A percentile compares a stretch with the other conserved stretches of the same genome.
Evolutionary conservation across 176 grass and related monocot genomes (phyloP).

Genomic region (Musa itinerans): DNA sequence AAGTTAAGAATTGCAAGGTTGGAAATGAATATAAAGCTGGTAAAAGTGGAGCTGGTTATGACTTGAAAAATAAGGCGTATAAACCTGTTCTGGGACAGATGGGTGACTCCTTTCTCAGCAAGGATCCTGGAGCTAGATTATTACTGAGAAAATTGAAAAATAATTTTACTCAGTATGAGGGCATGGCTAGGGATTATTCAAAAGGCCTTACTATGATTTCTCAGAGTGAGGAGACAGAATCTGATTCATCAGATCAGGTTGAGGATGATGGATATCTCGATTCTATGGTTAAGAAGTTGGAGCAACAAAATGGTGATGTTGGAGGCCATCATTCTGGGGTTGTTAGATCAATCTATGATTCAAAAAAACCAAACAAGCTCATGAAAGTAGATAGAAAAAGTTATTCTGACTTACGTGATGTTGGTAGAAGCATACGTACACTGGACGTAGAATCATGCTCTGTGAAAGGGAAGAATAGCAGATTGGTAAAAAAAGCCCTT

Average conservation of each 20-base stretch:
- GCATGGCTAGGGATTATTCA: conserved; percentile 30
- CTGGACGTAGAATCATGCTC: conserved; percentile 40
- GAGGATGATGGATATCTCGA: conserved; percentile 29
- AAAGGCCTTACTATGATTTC: conserved; percentile 30
- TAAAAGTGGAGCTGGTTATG: conserved; percentile 27
- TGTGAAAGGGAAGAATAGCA: conserved; percentile 45
- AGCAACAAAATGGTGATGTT: conserved; percentile 20
- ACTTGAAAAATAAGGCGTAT: conserved; percentile 40
- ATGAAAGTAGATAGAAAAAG: conserved; percentile 33
- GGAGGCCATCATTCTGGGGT: conserved; percentile 20
- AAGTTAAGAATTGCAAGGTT: conserved; percentile 16
- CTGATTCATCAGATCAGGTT: conserved; percentile 69
- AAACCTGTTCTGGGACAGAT: conserved; percentile 35
- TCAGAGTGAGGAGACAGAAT: conserved; percentile 77
- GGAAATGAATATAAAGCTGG: conserved; percentile 34
- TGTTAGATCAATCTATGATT: conserved; percentile 29
- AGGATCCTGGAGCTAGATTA: conserved; percentile 36
- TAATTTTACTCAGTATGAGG: conserved; percentile 30
- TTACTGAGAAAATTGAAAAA: conserved; percentile 30
- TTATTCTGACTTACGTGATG: conserved; percentile 21
- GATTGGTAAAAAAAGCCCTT: conserved; percentile 30
- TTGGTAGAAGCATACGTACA: conserved; percentile 16
- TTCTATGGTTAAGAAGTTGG: conserved; percentile 10
- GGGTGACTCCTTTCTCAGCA: conserved; percentile 21
- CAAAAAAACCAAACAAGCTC: conserved; percentile 38